These are phyloP conservation scores for Pseudofabraea citricarpa DNA, from an alignment of 2,329 filamentous ascomycete genomes.

Conservation along the genomic window DNA sequence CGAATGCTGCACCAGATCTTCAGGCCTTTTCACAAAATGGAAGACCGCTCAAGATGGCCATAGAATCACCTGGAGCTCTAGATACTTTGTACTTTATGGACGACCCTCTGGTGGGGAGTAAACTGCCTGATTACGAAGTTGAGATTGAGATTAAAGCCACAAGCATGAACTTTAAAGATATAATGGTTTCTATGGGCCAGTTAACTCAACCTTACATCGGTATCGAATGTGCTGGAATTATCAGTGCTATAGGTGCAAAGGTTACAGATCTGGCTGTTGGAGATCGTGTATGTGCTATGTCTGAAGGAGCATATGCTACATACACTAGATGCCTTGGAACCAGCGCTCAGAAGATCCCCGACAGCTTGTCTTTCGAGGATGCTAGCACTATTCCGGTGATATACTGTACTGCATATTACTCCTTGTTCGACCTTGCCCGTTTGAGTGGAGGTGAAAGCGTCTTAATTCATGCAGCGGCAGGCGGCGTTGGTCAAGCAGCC, in stretches of 20 bases:
- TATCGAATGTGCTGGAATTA: constrained; percentile 29
- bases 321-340: constrained; percentile 23
- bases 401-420: constrained; percentile 24
- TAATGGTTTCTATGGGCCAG: constrained; percentile 32
- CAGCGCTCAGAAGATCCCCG: constrained; percentile 19
- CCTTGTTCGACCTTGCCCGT: constrained; percentile 19
- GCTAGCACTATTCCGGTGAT: constrained; percentile 23
- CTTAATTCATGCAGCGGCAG: constrained; percentile 31
- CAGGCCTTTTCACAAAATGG: constrained; percentile 32
- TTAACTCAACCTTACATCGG: constrained; percentile 26
- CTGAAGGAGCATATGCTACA: constrained; percentile 26
- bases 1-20: constrained; percentile 30
- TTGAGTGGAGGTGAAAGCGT: constrained; percentile 24
- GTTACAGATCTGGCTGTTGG: constrained; percentile 25
- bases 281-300: constrained; percentile 29
- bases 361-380: constrained; percentile 21
- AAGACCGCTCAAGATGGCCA: constrained; percentile 17
- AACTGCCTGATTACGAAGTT: constrained; percentile 15
- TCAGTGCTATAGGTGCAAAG: constrained; percentile 26
- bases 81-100: constrained; percentile 23
- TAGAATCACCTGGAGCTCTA: constrained; percentile 20
- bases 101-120: constrained; percentile 16
- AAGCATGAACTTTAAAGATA: constrained; percentile 31
- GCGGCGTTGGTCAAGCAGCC: constrained; percentile 31
- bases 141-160: constrained; percentile 27